Evolutionary conservation across 164 flowering plant species (phyloP).

Genomic region (Liquidambar formosana): DNA sequence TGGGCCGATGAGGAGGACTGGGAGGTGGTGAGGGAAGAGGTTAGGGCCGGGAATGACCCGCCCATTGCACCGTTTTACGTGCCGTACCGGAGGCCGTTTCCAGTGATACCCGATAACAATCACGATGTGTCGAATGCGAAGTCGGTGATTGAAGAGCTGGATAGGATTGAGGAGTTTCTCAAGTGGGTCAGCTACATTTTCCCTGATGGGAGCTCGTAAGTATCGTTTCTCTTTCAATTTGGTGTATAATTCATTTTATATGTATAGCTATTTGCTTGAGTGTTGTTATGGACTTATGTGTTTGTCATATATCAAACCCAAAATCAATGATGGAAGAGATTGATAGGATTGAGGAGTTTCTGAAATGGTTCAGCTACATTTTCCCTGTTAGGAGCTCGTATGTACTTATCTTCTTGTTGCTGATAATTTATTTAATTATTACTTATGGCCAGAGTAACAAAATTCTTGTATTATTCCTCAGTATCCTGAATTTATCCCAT

Average conservation of each 20-base stretch:
- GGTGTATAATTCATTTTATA: not conserved
- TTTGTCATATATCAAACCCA: too few relatives aligned
- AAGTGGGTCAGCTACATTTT: constrained; percentile 91
- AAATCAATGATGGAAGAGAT: constrained; percentile 75
- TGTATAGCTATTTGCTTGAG: too few relatives aligned
- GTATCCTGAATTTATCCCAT: too few relatives aligned
- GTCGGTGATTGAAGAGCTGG: constrained; percentile 75
- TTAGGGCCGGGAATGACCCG: constrained; percentile 53
- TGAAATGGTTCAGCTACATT: constrained; percentile 87
- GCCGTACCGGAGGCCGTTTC: constrained; percentile 71
- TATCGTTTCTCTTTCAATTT: constrained; percentile 6
- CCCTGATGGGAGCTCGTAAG: constrained; percentile 86
- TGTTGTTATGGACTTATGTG: too few relatives aligned
- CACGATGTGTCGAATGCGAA: constrained; percentile 60
- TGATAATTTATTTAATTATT: too few relatives aligned
- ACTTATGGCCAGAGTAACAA: too few relatives aligned
- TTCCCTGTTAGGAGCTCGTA: constrained; percentile 88
- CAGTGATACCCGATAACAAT: constrained; percentile 69
- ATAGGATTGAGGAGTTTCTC: constrained; percentile 91
- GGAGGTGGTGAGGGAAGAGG: constrained; percentile 45
- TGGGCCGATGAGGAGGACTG: constrained; percentile 83
- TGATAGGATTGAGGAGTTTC: constrained; percentile 92
- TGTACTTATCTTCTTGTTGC: constrained; percentile 19
- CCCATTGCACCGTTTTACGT: constrained; percentile 83
- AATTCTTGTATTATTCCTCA: too few relatives aligned